Base-by-base conservation (phyloP, 208 protist species). In the Kentomonas sorsogonicus region DNA sequence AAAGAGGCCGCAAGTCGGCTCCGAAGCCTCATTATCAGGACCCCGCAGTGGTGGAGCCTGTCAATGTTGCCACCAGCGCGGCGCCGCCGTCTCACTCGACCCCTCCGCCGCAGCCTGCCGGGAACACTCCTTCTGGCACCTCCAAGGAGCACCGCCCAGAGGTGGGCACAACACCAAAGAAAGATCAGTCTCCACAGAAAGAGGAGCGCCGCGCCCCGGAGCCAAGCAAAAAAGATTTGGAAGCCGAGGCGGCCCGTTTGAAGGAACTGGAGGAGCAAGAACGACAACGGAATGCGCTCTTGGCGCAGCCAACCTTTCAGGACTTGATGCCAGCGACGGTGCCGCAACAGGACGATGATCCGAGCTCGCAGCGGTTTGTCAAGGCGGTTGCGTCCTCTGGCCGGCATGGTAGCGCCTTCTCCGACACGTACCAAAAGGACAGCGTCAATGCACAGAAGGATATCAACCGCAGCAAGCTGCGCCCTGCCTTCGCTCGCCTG, bases 361-460 rank as follows among this genome's bases (percentile, higher is more conserved):
- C 78, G 59, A 52, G 77, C n/a, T 60, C 63, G 3, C 68, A 77
- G 43, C 79, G 75, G 22, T 29, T 94, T 44, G 33, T 53, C 9
- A 83, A 77, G 34, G 60, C 83, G 11, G 36, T 72, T 5, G 63
- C 67, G 0, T 59, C 69, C 1, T 72, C 71, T 16, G 63, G 54
- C 18, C 77, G 83, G 3, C 83, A 89, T 30, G 77, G 68, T 10
- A 79, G 75, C 51, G 70, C 53, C 20, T 94, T 86, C 64, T 44
- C 53, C 1, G 80, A 94, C 64, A 87, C 48, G n/a, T 94, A 94
- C 63, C 83, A 90, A 60, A 91, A 86, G 43, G 81, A 79, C 53
- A 74, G 75, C 27, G 55, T 63, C 2, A 44, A 60, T 22, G 58
- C 68, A 33, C 60, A 63, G 18, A 89, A 85, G 38, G 87, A 94